Evolutionary conservation across 2,329 filamentous ascomycete genomes (phyloP).

Genomic region (Penicillium sp.): DNA sequence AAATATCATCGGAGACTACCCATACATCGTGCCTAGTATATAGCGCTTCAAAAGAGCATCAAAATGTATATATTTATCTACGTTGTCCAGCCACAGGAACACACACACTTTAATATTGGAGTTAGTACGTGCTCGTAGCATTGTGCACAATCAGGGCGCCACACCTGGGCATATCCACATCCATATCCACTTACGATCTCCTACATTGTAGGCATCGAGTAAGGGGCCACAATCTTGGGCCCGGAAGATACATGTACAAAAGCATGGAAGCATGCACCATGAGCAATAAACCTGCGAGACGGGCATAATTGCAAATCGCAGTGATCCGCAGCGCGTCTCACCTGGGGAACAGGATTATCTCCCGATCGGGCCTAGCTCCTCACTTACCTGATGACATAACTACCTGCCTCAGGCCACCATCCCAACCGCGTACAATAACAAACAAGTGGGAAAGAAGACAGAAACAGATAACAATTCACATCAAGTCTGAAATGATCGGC

Average conservation of each 20-base stretch:
- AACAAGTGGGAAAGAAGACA: conserved; percentile 1
- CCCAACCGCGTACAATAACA: not conserved
- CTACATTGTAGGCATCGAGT: not conserved
- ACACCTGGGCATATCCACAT: not conserved
- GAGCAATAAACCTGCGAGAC: not conserved
- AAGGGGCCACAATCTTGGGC: not conserved
- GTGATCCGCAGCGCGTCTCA: conserved; percentile 1
- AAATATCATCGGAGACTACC: too few species aligned
- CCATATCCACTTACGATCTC: not conserved
- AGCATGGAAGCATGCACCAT: conserved; percentile 2
- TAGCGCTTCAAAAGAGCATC: too few species aligned
- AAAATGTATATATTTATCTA: too few species aligned
- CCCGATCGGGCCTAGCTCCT: not conserved
- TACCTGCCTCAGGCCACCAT: not conserved
- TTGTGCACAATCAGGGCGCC: too few species aligned
- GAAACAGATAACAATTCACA: not conserved
- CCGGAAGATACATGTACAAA: not conserved
- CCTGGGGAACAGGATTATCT: not conserved
- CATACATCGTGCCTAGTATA: too few species aligned
- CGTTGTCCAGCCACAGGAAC: too few species aligned
- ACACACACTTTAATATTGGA: too few species aligned
- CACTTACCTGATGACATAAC: conserved; percentile 4
- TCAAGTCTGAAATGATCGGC: not conserved
- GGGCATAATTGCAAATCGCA: conserved; percentile 1
- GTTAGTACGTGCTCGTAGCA: too few species aligned